Evolutionary conservation across 129 eudicot genomes (phyloP).

Genomic region (Smallanthus sonchifolius): DNA sequence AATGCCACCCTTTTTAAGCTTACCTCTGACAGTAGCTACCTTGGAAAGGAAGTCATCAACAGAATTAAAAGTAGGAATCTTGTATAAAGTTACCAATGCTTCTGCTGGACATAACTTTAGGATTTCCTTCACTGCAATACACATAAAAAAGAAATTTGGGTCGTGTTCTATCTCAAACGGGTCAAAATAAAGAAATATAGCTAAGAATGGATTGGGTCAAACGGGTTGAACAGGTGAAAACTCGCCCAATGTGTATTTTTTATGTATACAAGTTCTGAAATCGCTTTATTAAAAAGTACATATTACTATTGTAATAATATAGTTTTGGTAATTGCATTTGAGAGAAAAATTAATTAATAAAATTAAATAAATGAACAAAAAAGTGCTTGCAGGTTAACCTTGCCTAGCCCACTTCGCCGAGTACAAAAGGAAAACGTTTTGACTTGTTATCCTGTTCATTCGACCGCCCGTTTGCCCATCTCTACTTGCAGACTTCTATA

Average conservation of each 20-base stretch:
- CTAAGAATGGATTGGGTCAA: background rate
- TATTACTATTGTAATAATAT: background rate
- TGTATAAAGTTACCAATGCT: conserved; percentile 69
- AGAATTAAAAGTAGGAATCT: conserved; percentile 68
- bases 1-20: conserved; percentile 84
- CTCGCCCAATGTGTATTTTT: background rate
- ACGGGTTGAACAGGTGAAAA: background rate
- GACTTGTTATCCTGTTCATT: background rate
- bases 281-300: background rate
- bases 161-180: background rate
- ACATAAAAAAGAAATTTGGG: background rate
- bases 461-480: background rate
- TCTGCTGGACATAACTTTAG: conserved; percentile 75
- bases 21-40: conserved; percentile 86
- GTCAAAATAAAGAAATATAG: background rate
- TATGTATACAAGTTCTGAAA: background rate
- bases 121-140: conserved; percentile 76
- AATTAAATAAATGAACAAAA: background rate
- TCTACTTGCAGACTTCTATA: background rate
- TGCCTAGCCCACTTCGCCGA: background rate
- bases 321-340: background rate
- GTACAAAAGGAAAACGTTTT: background rate
- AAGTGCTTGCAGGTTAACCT: background rate
- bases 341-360: background rate
- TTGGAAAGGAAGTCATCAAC: conserved; percentile 87